Evolutionary conservation across 2,329 filamentous ascomycete species (phyloP).

Genomic region (Mariannaea sp.): DNA sequence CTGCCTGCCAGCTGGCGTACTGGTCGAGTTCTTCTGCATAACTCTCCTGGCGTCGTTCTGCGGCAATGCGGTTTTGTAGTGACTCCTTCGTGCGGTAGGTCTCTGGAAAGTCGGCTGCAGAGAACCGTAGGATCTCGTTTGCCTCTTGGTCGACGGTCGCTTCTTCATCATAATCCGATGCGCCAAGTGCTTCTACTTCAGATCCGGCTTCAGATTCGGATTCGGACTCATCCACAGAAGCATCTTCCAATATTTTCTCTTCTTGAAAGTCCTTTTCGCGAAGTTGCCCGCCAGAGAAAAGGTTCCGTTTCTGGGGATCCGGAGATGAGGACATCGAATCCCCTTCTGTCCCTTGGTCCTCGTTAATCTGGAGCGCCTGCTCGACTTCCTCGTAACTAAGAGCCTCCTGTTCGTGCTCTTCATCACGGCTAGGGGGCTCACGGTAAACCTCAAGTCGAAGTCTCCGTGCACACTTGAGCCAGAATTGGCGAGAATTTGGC

Average conservation of each 20-base stretch:
- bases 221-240: slow-evolving; percentile 25
- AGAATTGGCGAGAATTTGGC: slow-evolving; percentile 47
- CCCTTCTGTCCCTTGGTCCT: slow-evolving; percentile 20
- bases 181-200: neutral
- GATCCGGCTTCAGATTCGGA: slow-evolving; percentile 29
- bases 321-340: neutral
- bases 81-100: slow-evolving; percentile 43
- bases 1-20: slow-evolving; percentile 47
- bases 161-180: slow-evolving; percentile 37
- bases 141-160: slow-evolving; percentile 44
- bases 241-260: slow-evolving; percentile 11
- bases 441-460: slow-evolving; percentile 55
- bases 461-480: slow-evolving; percentile 55
- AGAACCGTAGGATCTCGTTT: slow-evolving; percentile 49
- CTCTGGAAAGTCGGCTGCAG: slow-evolving; percentile 47
- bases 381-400: slow-evolving; percentile 30
- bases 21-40: slow-evolving; percentile 51
- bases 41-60: slow-evolving; percentile 50
- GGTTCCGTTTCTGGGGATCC: neutral
- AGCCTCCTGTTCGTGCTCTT: slow-evolving; percentile 30
- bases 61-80: slow-evolving; percentile 46
- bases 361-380: slow-evolving; percentile 11
- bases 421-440: slow-evolving; percentile 35
- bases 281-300: neutral
- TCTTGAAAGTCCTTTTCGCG: neutral